Evolutionary conservation across 495 filamentous ascomycete species (phyloP), one percentile per base, ranked within the genome.

Genomic region (Thermochaetoides thermophila): DNA sequence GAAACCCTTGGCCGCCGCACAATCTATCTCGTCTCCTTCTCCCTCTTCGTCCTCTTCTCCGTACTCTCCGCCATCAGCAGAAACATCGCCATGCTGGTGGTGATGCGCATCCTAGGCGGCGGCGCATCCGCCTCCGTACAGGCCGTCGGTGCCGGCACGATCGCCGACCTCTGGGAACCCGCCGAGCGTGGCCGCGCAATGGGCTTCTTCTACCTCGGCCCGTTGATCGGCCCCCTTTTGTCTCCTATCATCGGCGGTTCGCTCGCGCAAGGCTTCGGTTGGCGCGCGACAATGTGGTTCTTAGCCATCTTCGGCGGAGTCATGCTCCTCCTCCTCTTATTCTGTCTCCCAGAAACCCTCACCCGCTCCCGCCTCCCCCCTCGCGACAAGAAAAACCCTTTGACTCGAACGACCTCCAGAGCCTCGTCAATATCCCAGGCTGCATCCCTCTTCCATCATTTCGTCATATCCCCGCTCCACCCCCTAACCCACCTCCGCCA

Each of bases 141-240:
- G 47, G 83, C 83, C 11, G 85, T 94, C 16, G 87, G 87, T 13
- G 87, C 87, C 11, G 87, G 87, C 11, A 91, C 84, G 3, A 84
- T 95, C 26, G 78, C 87, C 7, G 87, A 94, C 57, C 69, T 94
- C 32, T 96, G 86, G 87, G 81, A 87, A 36, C 49, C 74, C 1
- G 68, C 63, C 14, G 80, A 93, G 50, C 64, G 86, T 35, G 87
- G 87, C 5, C 62, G 61, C 15, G 86, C 85, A n/a, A 93, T 96
- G 84, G 77, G 84, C 2, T 71, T 82, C 15, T 96, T 94, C 55
- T 96, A 92, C 39, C 64, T 94, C 0, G 87, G 87, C 0, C 87
- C 87, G 1, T 58, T 95, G n/a, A 52, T 77, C 33, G 87, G 86
- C 0, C 87, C 87, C 0, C 59, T 94, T 7, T 58, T 93, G 16